Conservation (phyloP, 768 basidiomycete genomes). For the Calocybe gangraenosa region DNA sequence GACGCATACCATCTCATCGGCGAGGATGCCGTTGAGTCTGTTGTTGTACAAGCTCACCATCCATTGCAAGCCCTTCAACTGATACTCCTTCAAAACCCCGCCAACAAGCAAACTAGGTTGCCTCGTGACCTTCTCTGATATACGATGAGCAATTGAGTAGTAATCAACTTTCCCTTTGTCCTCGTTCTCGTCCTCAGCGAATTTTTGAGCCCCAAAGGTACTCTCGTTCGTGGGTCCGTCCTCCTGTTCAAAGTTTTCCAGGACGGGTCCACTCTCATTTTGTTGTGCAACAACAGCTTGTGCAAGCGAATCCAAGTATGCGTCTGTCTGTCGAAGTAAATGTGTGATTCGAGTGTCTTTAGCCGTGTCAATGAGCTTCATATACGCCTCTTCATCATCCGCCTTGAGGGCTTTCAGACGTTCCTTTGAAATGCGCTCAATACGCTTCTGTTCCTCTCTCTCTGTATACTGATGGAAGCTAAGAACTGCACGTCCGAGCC, state of each 20-base stretch:
- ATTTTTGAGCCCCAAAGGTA: conserved; percentile 83
- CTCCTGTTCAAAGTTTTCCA: conserved; percentile 53
- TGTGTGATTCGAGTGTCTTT: conserved; percentile 99
- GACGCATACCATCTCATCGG: conserved; percentile 80
- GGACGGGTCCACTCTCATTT: conserved; percentile 51
- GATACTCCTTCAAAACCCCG: conserved; percentile 92
- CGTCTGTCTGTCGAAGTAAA: conserved; percentile 88
- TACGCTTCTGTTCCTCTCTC: conserved; percentile 96
- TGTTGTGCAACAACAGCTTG: conserved; percentile 94
- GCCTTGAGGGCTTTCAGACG: conserved; percentile 96
- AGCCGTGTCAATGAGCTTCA: conserved; percentile 97
- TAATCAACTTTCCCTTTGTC: conserved; percentile 86
- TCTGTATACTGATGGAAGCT: conserved; percentile 87
- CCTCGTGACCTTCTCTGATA: conserved; percentile 76
- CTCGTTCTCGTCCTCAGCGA: conserved; percentile 51
- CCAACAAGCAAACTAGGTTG: conserved; percentile 78
- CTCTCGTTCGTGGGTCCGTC: conserved; percentile 79
- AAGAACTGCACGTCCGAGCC: conserved; percentile 76
- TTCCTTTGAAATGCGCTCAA: conserved; percentile 94
- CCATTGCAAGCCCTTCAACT: conserved; percentile 94
- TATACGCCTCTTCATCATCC: conserved; percentile 99
- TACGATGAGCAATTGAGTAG: conserved; percentile 91
- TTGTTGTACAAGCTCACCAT: conserved; percentile 99
- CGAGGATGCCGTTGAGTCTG: conserved; percentile 89
- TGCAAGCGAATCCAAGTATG: conserved; percentile 92